These are phyloP conservation scores for Onygenales sp. DNA, from an alignment of 2,329 filamentous ascomycete species.

Conservation along the genomic window DNA sequence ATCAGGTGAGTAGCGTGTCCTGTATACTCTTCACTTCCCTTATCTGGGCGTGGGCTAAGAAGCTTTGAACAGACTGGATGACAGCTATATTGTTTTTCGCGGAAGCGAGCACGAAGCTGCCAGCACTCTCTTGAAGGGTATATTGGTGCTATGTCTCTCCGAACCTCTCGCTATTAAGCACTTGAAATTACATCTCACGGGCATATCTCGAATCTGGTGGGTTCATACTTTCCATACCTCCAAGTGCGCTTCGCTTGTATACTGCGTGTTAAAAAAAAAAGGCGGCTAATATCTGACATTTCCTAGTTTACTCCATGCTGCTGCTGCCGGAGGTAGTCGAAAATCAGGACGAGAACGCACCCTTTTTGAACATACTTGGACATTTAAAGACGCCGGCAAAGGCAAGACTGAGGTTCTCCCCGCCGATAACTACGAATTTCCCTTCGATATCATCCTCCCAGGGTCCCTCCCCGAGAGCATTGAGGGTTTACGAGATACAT, in stretches of 20 bases:
- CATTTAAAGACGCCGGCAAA: slow-evolving; percentile 49
- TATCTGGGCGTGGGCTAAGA: not conserved
- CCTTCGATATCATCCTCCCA: slow-evolving; percentile 65
- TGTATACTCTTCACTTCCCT: not conserved
- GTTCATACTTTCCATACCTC: slow-evolving; percentile 22
- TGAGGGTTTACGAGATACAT: slow-evolving; percentile 77
- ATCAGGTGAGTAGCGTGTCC: slow-evolving; percentile 27
- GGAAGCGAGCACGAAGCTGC: slow-evolving; percentile 66
- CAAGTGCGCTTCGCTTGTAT: not conserved
- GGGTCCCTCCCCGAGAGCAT: slow-evolving; percentile 70
- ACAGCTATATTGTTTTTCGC: slow-evolving; percentile 70
- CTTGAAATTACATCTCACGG: slow-evolving; percentile 61
- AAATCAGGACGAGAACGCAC: slow-evolving; percentile 33
- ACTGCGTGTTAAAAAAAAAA: not conserved
- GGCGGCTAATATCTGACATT: slow-evolving; percentile 20
- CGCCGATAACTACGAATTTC: slow-evolving; percentile 75
- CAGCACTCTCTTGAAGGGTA: slow-evolving; percentile 64
- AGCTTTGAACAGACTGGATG: slow-evolving; percentile 52
- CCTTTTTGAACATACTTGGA: slow-evolving; percentile 63
- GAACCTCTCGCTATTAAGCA: slow-evolving; percentile 62
- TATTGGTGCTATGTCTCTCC: slow-evolving; percentile 63
- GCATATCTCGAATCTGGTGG: slow-evolving; percentile 60
- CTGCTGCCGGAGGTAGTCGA: slow-evolving; percentile 25
- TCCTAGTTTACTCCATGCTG: slow-evolving; percentile 21
- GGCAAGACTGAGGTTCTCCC: slow-evolving; percentile 48